Base-by-base conservation (phyloP, 495 filamentous ascomycete genomes). In the Bathelium albidoporum region DNA sequence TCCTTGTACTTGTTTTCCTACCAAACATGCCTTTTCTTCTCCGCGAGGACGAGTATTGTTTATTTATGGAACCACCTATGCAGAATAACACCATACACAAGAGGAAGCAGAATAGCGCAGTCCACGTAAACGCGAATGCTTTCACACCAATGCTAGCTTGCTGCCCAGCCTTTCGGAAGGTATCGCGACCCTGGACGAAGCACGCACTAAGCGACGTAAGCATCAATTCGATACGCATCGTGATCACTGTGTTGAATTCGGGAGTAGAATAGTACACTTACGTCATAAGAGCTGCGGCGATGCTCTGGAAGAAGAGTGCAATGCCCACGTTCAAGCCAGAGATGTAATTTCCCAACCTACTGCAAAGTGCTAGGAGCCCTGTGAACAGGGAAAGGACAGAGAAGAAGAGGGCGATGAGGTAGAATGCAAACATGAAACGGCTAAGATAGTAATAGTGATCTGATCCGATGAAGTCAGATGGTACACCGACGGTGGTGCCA, bases 71-170 rank as follows among this genome's bases (percentile, higher is more conserved):
- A 59, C 71, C 79, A 24, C 79, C 81, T 1, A 83, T 58, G 75
- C 85, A 92, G 77, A 92, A 89, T 20, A 91, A 71, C 29, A 91
- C 59, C 14, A 84, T 87, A 18, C 89, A 83, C 59, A 95, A 74
- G 64, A 92, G 76, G 58, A 89, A 80, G 55, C 83, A 85, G 1
- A 80, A 83, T 69, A 86, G 83, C 3, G 89, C 81, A 1, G 86
- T 86, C 91, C 91, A 96, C 75, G 87, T 90, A 76, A 95, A 96
- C 31, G 83, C 91, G 68, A 89, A 92, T 7, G 88, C 85, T 65
- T 90, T 89, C 18, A 74, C 67, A 29, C 91, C 91, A 4, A 96
- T 73, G 9, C 67, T 73, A 26, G 91, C 83, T 39, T 64, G 59
- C 52, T 85, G 81, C 68, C 81, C 81, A 62, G 78, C 81, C 36